Base-by-base conservation (phyloP, 108 stramenopile genomes). In the Skeletonema potamos region DNA sequence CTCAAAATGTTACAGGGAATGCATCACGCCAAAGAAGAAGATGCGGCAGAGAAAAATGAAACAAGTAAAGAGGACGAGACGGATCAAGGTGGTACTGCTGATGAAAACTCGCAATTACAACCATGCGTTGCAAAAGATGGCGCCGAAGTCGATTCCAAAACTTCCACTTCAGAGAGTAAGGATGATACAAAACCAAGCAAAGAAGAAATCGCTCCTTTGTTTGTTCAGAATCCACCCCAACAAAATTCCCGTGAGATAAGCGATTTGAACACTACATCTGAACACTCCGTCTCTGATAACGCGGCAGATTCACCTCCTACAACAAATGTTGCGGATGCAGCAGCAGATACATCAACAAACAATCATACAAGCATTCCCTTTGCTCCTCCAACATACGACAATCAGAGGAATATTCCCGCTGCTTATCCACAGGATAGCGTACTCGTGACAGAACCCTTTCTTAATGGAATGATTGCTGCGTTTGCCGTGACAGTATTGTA, bases 1-100 rank as follows among this genome's bases (percentile, higher is more conserved):
- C 63, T 95, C 29, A 87, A 87, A 44, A 76, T 83, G 64, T 67
- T 87, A 46, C 90, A 94, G 75, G 64, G 15, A 67, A 51, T 51
- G 39, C 48, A 75, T 58, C 84, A 91, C 58, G 75, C 69, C 6
- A 62, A 59, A 7, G 82, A 75, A 9, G 74, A 77, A 10, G 64
- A 58, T 56, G 28, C 26, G 58, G 55, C 59, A n/a, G 66, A 60
- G 57, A 26, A 60, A 60, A 26, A 60, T 48, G 34, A 30, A 73
- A 63, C 28, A 22, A 77, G 48, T 20, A 57, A 63, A n/a, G 74
- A 76, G 28, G 59, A 64, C 17, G 74, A 73, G 28, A 61, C 13
- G 2, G 67, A 69, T 34, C 30, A 43, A 6, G 66, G 54, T 27
- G 46, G 15, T 30, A 24, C 0, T 51, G 6, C 6, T 22, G 22